phyloP scores from a whole-genome alignment of 805 yeast species.

The Helenozyma baotianmanensis region DNA sequence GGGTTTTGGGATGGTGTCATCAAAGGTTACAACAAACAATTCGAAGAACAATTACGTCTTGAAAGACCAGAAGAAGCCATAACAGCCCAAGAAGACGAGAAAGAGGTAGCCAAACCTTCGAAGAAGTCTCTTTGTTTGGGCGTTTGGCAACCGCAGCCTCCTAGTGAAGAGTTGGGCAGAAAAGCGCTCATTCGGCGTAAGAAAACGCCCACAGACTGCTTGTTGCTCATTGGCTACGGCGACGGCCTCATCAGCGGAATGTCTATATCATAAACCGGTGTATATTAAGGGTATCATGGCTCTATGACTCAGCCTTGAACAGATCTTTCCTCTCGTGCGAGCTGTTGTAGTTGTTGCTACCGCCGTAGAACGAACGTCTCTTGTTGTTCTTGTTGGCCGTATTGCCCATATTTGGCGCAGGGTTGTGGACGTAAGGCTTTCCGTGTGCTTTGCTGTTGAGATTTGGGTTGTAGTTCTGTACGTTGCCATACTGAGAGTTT shows the following conservation, averaged over 20 bases:
- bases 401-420: too few relatives aligned
- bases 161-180: neutral
- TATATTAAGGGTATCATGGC: slow-evolving; percentile 24
- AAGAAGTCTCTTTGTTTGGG: slow-evolving; percentile 14
- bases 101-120: slow-evolving; percentile 5
- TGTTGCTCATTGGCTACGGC: slow-evolving; percentile 48
- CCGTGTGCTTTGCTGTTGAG: too few relatives aligned
- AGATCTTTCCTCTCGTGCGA: slow-evolving; percentile 1
- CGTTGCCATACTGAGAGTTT: too few relatives aligned
- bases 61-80: slow-evolving; percentile 12
- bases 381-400: slow-evolving; percentile 12
- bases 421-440: too few relatives aligned
- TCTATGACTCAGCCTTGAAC: slow-evolving; percentile 5
- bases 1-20: slow-evolving; percentile 52
- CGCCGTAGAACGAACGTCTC: slow-evolving; percentile 31
- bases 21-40: slow-evolving; percentile 14
- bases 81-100: slow-evolving; percentile 4
- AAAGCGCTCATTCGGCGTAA: slow-evolving; percentile 8
- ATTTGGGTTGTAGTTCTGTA: too few relatives aligned
- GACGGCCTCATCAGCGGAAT: slow-evolving; percentile 48
- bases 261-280: neutral
- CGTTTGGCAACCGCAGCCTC: slow-evolving; percentile 2
- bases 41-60: slow-evolving; percentile 5
- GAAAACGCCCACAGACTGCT: slow-evolving; percentile 10
- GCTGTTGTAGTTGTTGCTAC: slow-evolving; percentile 15